A percentile compares a stretch with the other conserved stretches of the same genome.
Conservation (phyloP, 2,329 filamentous ascomycete genomes). For the Cladophialophora carrionii region DNA sequence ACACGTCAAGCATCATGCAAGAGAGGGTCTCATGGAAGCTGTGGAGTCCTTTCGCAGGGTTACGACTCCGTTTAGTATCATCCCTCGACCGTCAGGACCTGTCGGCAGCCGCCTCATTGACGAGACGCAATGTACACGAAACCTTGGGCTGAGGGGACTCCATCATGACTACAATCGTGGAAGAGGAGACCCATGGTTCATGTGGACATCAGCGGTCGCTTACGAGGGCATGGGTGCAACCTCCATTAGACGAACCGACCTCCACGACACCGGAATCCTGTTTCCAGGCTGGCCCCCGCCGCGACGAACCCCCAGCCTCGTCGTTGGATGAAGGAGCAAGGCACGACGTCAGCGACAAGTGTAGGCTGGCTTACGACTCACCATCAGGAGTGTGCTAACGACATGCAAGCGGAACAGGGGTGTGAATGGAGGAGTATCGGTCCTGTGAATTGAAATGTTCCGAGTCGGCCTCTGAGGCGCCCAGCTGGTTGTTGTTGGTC, state of each 20-base stretch:
- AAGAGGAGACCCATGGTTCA: not conserved
- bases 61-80: not conserved
- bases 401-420: not conserved
- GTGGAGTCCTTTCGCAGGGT: not conserved
- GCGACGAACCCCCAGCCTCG: not conserved
- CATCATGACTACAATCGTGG: not conserved
- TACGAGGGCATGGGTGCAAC: not conserved
- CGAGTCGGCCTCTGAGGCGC: not conserved
- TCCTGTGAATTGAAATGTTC: not conserved
- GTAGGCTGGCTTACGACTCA: not conserved
- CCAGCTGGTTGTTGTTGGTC: not conserved
- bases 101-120: not conserved
- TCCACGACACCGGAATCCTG: not conserved
- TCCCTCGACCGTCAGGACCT: not conserved
- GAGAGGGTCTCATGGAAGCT: conserved; percentile 13
- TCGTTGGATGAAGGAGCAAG: conserved; percentile 1
- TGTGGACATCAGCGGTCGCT: not conserved
- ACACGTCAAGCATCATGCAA: conserved; percentile 3
- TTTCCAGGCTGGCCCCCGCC: not conserved
- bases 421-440: not conserved
- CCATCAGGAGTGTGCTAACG: not conserved
- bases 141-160: not conserved
- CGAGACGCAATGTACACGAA: not conserved
- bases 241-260: not conserved
- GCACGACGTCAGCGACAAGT: not conserved